Base-by-base conservation (phyloP, 2,329 filamentous ascomycete genomes). In the Helminthosporium solani region DNA sequence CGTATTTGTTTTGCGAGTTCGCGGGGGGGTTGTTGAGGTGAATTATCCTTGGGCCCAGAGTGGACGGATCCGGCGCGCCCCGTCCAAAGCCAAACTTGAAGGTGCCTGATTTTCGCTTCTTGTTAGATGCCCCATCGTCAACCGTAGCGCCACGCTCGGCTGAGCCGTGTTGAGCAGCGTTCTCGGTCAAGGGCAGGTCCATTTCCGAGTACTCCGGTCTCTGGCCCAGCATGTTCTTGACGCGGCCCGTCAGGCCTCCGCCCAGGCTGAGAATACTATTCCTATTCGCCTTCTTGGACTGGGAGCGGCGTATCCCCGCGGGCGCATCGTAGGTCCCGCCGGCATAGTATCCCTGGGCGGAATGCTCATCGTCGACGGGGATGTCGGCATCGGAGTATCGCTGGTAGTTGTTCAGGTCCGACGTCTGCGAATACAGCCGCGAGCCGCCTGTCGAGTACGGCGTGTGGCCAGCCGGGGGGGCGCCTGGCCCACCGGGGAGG, bases 21-120 rank as follows among this genome's bases (percentile, higher is more conserved):
- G 91, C 91, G 2, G 92, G 90, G 3, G 91, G 87, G 66, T 99
- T 97, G 79, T 99, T 99, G 66, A 99, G 82, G 68, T 95, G 84
- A 67, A 99, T 97, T 58, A 96, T 84, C 55, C 94, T 83, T 34
- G 94, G 94, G 9, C 94, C 94, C 23, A 97, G 78, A 5, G 89
- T 95, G 34, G 92, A 89, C 7, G 92, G 91, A 69, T 99, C 94
- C 34, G 85, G 82, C 69, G 94, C 94, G 56, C 84, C 80, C 64
- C 88, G 78, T 16, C 90, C 89, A 69, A 97, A 90, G 39, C 91
- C 89, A 70, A 96, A 96, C 74, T 89, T 96, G 83, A 97, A 95
- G 77, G 84, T 69, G 79, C 87, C 60, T 16, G 60, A 58, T 7
- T 46, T 74, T 50, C 65, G 66, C 39, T 75, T 73, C 54, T 77